Evolutionary conservation across 345 rosid genomes (phyloP).

Genomic region (Citrus maxima): DNA sequence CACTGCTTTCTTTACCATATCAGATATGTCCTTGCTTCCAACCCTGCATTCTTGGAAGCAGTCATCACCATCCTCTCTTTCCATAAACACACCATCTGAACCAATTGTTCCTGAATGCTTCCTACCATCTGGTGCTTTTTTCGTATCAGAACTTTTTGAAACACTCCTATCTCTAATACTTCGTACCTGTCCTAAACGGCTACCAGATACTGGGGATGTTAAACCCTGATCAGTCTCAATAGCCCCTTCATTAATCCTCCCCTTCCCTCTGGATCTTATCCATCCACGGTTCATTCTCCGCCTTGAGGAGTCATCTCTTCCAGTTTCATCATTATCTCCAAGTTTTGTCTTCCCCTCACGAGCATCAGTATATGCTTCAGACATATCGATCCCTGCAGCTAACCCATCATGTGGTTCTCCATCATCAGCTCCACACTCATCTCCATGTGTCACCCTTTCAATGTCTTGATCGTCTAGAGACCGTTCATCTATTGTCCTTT

Average conservation of each 20-base stretch:
- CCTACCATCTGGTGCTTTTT: constrained; percentile 50
- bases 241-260: constrained; percentile 55
- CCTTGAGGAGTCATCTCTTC: constrained; percentile 71
- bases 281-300: constrained; percentile 56
- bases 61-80: constrained; percentile 72
- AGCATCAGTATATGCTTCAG: constrained; percentile 43
- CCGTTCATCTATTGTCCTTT: constrained; percentile 33
- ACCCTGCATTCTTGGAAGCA: constrained; percentile 75
- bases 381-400: constrained; percentile 34
- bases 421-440: constrained; percentile 28
- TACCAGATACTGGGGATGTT: constrained; percentile 63
- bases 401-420: constrained; percentile 44
- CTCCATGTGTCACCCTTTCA: constrained; percentile 36
- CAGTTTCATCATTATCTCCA: constrained; percentile 62
- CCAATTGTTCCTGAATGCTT: constrained; percentile 35
- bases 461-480: constrained; percentile 34
- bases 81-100: constrained; percentile 39
- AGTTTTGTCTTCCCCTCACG: constrained; percentile 50
- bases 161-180: constrained; percentile 49
- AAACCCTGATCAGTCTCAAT: constrained; percentile 54
- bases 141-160: constrained; percentile 46
- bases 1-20: constrained; percentile 78
- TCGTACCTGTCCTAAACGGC: constrained; percentile 46
- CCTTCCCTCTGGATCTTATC: constrained; percentile 69
- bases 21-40: constrained; percentile 74